Evolutionary conservation across 805 yeast species (phyloP), one percentile per base, ranked within the genome.

Genomic region (Debaryomyces castellii): DNA sequence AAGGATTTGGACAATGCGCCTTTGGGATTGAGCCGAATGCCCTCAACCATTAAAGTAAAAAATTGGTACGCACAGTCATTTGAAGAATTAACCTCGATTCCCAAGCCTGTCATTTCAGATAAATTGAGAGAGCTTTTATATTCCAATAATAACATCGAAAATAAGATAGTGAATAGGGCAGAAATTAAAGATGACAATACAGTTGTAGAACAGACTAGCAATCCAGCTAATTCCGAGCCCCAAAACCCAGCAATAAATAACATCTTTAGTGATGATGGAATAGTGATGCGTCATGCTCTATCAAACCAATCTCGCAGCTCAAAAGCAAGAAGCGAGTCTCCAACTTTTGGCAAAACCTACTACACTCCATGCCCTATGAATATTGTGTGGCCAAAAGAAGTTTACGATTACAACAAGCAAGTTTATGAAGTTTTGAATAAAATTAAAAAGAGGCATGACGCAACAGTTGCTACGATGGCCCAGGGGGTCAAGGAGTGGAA

Each of bases 401-500:
- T 87, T 27, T 78, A 78, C 53, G 80, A 79, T 48, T 90, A 85
- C 66, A 90, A 87, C 63, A 78, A 78, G 56, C 52, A 62, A 11
- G 92, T 89, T 9, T 80, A 83, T 37, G 83, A 83, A 34, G 72
- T 87, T 0, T 71, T 89, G 49, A 77, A 80, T 42, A 80, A 76
- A 49, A 89, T 89, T 64, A 90, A 89, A 60, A 80, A 78, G 52
- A 73, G 96, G 27, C 97, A 89, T 63, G 96, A 90, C 64, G 96
- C 96, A 7, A 91, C 96, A 0, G 96, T 90, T 14, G 84, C 95
- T 12, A 89, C 96, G 0, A 84, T 90, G 58, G 96, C 96, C 0
- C 89, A 88, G 53, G 97, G 96, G 28, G 96, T 90, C 7, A 85
- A 85, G 56, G 95, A 89, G 62, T 90, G 96, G 95, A 89, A 89